A percentile compares a stretch with the other conserved stretches of the same genome.
phyloP scores from a whole-genome alignment of 352 stramenopile species.

The Elongisporangium anandrum region DNA sequence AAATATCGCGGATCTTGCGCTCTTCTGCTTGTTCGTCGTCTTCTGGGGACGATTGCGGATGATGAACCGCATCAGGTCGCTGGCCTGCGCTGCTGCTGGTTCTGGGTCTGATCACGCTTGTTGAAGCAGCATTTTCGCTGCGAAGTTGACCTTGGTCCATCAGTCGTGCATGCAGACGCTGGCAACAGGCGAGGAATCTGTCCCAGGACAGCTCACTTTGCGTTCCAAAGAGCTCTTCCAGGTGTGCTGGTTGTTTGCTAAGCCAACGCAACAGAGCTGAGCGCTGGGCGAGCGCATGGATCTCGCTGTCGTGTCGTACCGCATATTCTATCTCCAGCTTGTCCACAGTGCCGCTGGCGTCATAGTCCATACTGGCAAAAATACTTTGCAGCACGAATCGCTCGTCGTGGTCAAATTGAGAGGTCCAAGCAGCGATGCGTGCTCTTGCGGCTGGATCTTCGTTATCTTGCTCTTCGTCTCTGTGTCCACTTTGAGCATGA shows the following conservation, averaged over 20 bases:
- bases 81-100: background rate
- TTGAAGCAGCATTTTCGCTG: background rate
- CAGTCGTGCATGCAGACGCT: slow-evolving; percentile 41
- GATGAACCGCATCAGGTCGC: background rate
- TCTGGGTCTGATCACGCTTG: background rate
- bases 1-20: slow-evolving; percentile 44
- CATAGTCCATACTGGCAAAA: slow-evolving; percentile 62
- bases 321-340: slow-evolving; percentile 65
- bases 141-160: slow-evolving; percentile 27
- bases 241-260: slow-evolving; percentile 40
- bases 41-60: background rate
- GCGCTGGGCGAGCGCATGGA: slow-evolving; percentile 36
- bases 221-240: slow-evolving; percentile 25
- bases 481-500: too few species aligned
- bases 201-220: slow-evolving; percentile 42
- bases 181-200: slow-evolving; percentile 43
- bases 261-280: slow-evolving; percentile 46
- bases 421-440: too few species aligned
- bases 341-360: slow-evolving; percentile 58
- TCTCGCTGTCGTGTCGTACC: slow-evolving; percentile 49
- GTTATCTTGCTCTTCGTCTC: too few species aligned
- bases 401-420: slow-evolving; percentile 5
- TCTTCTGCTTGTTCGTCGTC: slow-evolving; percentile 32
- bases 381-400: slow-evolving; percentile 20
- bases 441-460: too few species aligned